These are phyloP conservation scores for Erigeron canadensis DNA, from an alignment of 129 eudicot species.

Conservation along the genomic window DNA sequence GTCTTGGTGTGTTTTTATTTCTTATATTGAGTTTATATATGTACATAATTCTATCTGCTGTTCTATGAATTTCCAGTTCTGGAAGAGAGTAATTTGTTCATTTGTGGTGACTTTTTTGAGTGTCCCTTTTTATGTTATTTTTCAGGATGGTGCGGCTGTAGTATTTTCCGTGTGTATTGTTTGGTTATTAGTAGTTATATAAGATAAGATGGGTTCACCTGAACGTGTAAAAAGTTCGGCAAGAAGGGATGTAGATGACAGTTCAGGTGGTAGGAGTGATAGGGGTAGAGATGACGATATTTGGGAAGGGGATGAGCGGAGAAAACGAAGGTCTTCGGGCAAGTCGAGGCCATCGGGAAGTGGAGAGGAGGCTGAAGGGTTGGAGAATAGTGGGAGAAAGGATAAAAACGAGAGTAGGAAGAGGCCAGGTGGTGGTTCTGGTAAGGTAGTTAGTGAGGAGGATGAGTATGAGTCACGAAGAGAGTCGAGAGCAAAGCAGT, in stretches of 20 bases:
- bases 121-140: neutral
- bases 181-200: constrained; percentile 7
- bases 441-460: constrained; percentile 64
- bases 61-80: neutral
- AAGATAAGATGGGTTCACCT: constrained; percentile 71
- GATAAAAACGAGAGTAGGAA: constrained; percentile 67
- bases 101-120: constrained; percentile 7
- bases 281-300: constrained; percentile 53
- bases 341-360: constrained; percentile 55
- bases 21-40: neutral
- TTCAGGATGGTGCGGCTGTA: constrained; percentile 32
- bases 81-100: constrained; percentile 11
- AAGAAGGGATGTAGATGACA: constrained; percentile 58
- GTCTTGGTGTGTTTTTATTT: neutral
- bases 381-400: constrained; percentile 56
- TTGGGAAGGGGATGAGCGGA: constrained; percentile 60
- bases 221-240: constrained; percentile 47
- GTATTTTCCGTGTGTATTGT: constrained; percentile 15
- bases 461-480: constrained; percentile 64
- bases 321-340: constrained; percentile 56
- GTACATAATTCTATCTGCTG: neutral
- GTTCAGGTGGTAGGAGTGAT: constrained; percentile 52
- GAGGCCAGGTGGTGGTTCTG: constrained; percentile 59
- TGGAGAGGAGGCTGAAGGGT: constrained; percentile 64
- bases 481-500: constrained; percentile 53